phyloP scores from a whole-genome alignment of 768 basidiomycete genomes.

The Austroboletus eburneus region DNA sequence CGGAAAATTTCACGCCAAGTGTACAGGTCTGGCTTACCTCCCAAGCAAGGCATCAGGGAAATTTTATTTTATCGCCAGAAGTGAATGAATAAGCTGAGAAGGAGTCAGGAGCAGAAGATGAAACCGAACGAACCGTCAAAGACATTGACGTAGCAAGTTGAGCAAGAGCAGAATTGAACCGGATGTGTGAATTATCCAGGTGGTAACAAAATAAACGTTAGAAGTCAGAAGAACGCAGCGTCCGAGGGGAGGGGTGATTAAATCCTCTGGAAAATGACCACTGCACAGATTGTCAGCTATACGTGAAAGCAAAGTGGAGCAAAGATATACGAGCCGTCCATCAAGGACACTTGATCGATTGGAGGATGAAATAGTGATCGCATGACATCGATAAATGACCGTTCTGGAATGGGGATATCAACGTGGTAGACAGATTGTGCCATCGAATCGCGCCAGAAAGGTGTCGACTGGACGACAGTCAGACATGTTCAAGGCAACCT shows the following conservation, averaged over 20 bases:
- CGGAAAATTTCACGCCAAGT: slow-evolving; percentile 89
- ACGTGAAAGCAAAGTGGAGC: background rate
- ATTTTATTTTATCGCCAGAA: no score
- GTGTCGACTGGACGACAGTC: slow-evolving; percentile 43
- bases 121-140: slow-evolving; percentile 30
- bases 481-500: slow-evolving; percentile 45
- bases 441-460: background rate
- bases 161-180: slow-evolving; percentile 44
- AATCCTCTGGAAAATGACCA: slow-evolving; percentile 35
- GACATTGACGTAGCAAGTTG: slow-evolving; percentile 42
- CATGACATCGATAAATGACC: slow-evolving; percentile 2
- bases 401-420: slow-evolving; percentile 14
- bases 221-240: slow-evolving; percentile 71
- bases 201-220: slow-evolving; percentile 55
- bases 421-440: slow-evolving; percentile 7
- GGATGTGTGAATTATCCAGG: slow-evolving; percentile 28
- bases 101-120: slow-evolving; percentile 23
- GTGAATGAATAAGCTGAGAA: slow-evolving; percentile 33
- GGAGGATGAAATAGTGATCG: slow-evolving; percentile 4
- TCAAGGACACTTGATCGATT: background rate
- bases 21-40: slow-evolving; percentile 59
- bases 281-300: slow-evolving; percentile 5
- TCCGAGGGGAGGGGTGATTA: slow-evolving; percentile 82
- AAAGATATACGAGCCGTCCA: slow-evolving; percentile 8
- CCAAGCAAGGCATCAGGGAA: slow-evolving; percentile 38